Evolutionary conservation across 257 asterid genomes (phyloP), one percentile per base, ranked within the genome.

Genomic region (Haberlea rhodopensis): DNA sequence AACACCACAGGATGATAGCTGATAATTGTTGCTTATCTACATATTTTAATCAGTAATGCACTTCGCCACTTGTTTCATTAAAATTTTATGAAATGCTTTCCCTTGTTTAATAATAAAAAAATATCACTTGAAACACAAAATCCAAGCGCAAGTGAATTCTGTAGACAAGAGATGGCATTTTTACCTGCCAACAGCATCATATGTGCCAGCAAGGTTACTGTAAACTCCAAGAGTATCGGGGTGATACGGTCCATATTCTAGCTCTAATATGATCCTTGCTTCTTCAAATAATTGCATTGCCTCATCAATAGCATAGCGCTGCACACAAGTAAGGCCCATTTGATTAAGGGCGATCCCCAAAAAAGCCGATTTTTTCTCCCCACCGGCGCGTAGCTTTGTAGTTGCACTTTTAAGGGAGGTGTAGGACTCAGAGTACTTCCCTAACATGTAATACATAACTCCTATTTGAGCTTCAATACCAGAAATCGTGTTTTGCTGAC

Each of bases 391-490:
- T 59, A 92, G 94, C 82, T 89, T 92, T 23, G 85, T 64, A 20
- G 75, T 80, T 9, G 95, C 87, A 43, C 69, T 80, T 66, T 73
- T 79, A 40, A 89, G 84, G 13, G 84, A 82, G 52, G 78, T 64
- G 71, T 87, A 89, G 0, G 99, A 85, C 43, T 92, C 97, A 0
- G 89, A 65, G 68, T 85, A 89, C 53, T 78, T 82, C 54, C 97
- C 99, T 55, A 87, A 62, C 90, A 89, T 87, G 62, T 89, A 89
- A 69, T 84, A 62, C 85, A 92, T 76, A 52, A 89, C 97, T 51
- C 97, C 99, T 87, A 89, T 85, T 75, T 89, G 97, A 62, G 96
- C 97, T 71, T 92, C 99, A 8, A 92, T 92, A 19, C 96, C 95
- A 6, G 97, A 95, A 66, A 85, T 71, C 0, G 96, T 85, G 76